Evolutionary conservation across 169 alveolate genomes (phyloP), one percentile per base, ranked within the genome.

Genomic region (Cryptosporidium bovis): DNA sequence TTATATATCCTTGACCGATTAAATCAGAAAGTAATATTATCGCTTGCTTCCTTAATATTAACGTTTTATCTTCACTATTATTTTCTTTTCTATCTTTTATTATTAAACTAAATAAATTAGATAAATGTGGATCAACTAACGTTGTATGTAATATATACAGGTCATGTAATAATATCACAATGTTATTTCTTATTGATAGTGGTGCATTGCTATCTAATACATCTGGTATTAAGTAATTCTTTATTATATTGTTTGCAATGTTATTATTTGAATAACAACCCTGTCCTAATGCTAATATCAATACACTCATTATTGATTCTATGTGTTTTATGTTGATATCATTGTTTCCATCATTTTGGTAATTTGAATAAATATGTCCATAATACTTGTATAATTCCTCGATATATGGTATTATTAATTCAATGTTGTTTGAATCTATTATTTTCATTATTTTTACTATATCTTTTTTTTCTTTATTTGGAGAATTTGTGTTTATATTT

Each of bases 1-100:
- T 77, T n/a, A 77, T 77, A 40, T 77, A 77, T 24, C 87, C 87
- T 40, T 77, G 87, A n/a, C 87, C 71, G 16, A 77, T 62, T 15
- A 77, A 48, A 36, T 77, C 87, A 24, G 87, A 77, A 15, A 77
- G 27, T 24, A 77, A 24, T 60, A 77, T 20, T 15, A 77, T 40
- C 5, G 87, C 24, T 20, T 77, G 87, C 16, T 77, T 77, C 20
- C 87, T 77, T 10, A 77, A 33, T 18, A 77, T 60, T 20, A 34
- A 44, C 15, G 24, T 58, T 2, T 12, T 16, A 48, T 77, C 87
- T 60, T 60, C 34, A 6, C 13, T 15, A n/a, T 44, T n/a, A 18
- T 60, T 46, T 27, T 7, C 24, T 13, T 6, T 15, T 20, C 20
- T 60, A 2, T 60, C 66, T 36, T 40, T 48, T 15, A 60, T 53